These are phyloP conservation scores for Aplosporella prunicola DNA, from an alignment of 2,329 filamentous ascomycete species.

Conservation along the genomic window DNA sequence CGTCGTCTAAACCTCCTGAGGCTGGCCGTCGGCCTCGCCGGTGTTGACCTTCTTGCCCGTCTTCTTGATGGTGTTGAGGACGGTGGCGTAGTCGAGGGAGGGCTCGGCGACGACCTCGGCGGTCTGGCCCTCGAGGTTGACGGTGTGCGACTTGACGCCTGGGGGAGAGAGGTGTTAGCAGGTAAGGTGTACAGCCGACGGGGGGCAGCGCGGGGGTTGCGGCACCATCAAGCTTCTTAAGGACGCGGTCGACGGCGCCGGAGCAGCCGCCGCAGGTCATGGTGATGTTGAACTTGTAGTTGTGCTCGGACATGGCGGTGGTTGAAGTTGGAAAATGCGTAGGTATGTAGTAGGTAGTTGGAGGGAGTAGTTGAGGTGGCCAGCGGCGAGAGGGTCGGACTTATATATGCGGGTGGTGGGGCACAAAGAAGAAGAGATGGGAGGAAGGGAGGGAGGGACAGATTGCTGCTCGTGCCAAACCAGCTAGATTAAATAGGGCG, in stretches of 20 bases:
- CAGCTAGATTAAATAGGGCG: constrained; percentile 5
- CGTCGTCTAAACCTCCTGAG: constrained; percentile 5
- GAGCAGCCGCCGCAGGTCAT: constrained; percentile 92
- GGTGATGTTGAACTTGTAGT: constrained; percentile 87
- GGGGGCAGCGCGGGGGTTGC: constrained; percentile 13
- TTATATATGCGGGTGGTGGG: too few relatives aligned
- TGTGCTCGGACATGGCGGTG: constrained; percentile 61
- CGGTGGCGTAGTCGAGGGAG: constrained; percentile 64
- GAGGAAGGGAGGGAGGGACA: too few relatives aligned
- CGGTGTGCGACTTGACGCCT: constrained; percentile 82
- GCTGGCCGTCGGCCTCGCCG: constrained; percentile 56
- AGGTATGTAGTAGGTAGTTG: too few relatives aligned
- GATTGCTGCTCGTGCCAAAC: too few relatives aligned
- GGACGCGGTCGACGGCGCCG: constrained; percentile 80
- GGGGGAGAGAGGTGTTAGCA: constrained; percentile 9
- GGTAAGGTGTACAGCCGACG: background rate
- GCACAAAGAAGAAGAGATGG: too few relatives aligned
- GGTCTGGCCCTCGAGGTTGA: constrained; percentile 77
- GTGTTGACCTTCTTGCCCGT: constrained; percentile 87
- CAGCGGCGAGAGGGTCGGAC: too few relatives aligned
- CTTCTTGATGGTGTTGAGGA: constrained; percentile 84
- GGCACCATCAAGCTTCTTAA: constrained; percentile 84
- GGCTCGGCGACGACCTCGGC: constrained; percentile 66
- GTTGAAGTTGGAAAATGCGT: too few relatives aligned
- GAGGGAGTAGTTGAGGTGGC: too few relatives aligned